Evolutionary conservation across 2,329 filamentous ascomycete species (phyloP).

Genomic region (Diaporthe australafricana): DNA sequence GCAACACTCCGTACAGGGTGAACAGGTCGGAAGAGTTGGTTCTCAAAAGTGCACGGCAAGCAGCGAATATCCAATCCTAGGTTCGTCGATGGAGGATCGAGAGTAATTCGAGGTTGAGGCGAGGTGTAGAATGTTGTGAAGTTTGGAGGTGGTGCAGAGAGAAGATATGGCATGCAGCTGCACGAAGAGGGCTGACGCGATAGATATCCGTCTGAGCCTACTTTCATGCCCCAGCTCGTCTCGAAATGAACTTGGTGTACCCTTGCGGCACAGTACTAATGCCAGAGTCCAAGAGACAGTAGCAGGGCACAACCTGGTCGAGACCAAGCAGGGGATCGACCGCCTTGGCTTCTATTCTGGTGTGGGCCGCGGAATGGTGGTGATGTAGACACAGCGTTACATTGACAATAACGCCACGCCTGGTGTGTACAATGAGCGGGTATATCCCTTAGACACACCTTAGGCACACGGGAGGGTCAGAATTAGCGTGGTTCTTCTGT

Average conservation of each 20-base stretch:
- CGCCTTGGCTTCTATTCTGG: constrained; percentile 31
- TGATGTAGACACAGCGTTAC: constrained; percentile 7
- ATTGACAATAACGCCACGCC: not conserved
- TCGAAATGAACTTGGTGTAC: constrained; percentile 24
- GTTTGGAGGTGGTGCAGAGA: constrained; percentile 32
- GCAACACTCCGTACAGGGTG: constrained; percentile 35
- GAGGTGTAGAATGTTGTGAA: constrained; percentile 25
- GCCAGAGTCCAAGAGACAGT: not conserved
- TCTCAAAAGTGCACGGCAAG: not conserved
- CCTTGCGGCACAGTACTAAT: constrained; percentile 31
- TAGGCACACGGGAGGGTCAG: not conserved
- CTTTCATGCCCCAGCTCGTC: constrained; percentile 22
- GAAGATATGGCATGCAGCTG: constrained; percentile 31
- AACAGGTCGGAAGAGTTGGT: constrained; percentile 33
- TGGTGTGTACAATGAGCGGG: not conserved
- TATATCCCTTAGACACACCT: no score
- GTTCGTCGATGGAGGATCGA: constrained; percentile 27
- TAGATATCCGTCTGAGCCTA: constrained; percentile 25
- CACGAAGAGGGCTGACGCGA: constrained; percentile 31
- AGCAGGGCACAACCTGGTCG: constrained; percentile 24
- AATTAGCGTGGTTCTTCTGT: constrained; percentile 6
- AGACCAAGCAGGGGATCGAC: constrained; percentile 11
- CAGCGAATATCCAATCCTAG: constrained; percentile 22
- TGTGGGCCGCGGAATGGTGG: constrained; percentile 23
- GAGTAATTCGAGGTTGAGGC: constrained; percentile 29